Evolutionary conservation across 768 basidiomycete species (phyloP).

Genomic region (Tylopilus subfusipes): DNA sequence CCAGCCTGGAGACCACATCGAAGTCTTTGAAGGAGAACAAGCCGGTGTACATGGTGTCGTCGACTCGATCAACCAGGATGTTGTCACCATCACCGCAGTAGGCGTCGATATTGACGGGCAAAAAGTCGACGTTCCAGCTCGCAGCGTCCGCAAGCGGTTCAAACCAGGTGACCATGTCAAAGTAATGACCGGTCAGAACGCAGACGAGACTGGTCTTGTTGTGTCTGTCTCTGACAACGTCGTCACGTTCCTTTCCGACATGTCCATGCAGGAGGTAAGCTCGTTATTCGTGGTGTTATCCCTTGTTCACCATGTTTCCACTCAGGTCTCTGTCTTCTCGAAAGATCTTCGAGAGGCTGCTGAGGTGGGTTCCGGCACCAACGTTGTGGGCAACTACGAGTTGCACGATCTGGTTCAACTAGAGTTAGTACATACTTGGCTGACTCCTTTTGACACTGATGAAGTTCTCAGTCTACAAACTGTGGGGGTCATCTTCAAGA

Average conservation of each 20-base stretch:
- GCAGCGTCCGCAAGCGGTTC: conserved; percentile 91
- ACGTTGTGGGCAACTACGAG: conserved; percentile 90
- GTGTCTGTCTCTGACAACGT: conserved; percentile 87
- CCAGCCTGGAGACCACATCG: conserved; percentile 97
- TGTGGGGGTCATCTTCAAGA: conserved; percentile 96
- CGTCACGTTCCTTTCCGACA: conserved; percentile 95
- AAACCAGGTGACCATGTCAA: conserved; percentile 98
- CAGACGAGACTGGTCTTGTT: conserved; percentile 94
- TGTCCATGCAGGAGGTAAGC: conserved; percentile 90
- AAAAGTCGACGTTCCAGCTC: conserved; percentile 79
- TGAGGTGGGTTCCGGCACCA: conserved; percentile 90
- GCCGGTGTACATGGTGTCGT: conserved; percentile 90
- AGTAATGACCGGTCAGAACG: conserved; percentile 93
- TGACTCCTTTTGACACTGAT: conserved; percentile 10
- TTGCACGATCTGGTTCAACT: conserved; percentile 95
- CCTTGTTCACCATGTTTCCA: conserved; percentile 3
- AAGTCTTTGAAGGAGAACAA: conserved; percentile 97
- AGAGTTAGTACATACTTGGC: conserved; percentile 58
- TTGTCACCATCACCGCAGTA: conserved; percentile 77
- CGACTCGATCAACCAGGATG: conserved; percentile 82
- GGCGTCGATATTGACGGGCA: conserved; percentile 84
- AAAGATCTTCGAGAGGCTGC: conserved; percentile 97
- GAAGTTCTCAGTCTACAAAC: conserved; percentile 66
- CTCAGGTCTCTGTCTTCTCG: conserved; percentile 90
- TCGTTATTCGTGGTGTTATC: not conserved